Conservation (phyloP, 2,329 filamentous ascomycete genomes). For the Pseudomassariella vexata region DNA sequence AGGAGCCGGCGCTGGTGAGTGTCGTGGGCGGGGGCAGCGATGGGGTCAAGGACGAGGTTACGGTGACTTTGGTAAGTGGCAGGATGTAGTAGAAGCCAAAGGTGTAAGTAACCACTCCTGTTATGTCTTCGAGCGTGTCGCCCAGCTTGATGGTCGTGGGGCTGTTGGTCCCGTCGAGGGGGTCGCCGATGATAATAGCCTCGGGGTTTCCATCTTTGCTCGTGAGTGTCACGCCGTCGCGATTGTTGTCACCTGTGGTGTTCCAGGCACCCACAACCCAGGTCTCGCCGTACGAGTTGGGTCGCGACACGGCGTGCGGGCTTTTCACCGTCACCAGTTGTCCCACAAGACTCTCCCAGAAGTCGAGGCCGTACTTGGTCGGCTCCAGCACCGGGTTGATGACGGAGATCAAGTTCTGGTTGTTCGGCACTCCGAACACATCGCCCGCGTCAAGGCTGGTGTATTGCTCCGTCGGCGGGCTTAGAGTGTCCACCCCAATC, state of each 20-base stretch:
- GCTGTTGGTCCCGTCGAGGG: slow-evolving; percentile 60
- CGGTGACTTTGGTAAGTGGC: slow-evolving; percentile 51
- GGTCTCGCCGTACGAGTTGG: slow-evolving; percentile 61
- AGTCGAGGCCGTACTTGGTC: slow-evolving; percentile 60
- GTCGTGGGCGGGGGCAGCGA: slow-evolving; percentile 42
- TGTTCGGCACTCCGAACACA: slow-evolving; percentile 61
- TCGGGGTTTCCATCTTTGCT: slow-evolving; percentile 63
- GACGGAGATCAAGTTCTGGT: slow-evolving; percentile 48
- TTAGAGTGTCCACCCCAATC: slow-evolving; percentile 50
- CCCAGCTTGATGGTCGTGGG: slow-evolving; percentile 56
- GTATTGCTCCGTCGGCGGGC: slow-evolving; percentile 57
- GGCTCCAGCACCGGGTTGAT: slow-evolving; percentile 58
- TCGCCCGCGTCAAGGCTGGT: slow-evolving; percentile 59
- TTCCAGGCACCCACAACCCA: slow-evolving; percentile 64
- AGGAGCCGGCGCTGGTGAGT: slow-evolving; percentile 49
- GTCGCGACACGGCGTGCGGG: slow-evolving; percentile 51
- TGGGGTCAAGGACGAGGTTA: slow-evolving; percentile 37
- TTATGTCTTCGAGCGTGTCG: slow-evolving; percentile 59
- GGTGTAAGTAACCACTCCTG: slow-evolving; percentile 59
- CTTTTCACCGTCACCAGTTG: slow-evolving; percentile 60
- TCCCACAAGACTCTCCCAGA: slow-evolving; percentile 65
- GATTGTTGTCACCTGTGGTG: slow-evolving; percentile 54
- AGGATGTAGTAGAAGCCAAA: slow-evolving; percentile 67
- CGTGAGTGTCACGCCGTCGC: slow-evolving; percentile 60
- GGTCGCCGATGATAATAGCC: slow-evolving; percentile 57